Evolutionary conservation across 1,284 basidiomycete species (phyloP), one percentile per base, ranked within the genome.

Genomic region (Puccinia horiana): DNA sequence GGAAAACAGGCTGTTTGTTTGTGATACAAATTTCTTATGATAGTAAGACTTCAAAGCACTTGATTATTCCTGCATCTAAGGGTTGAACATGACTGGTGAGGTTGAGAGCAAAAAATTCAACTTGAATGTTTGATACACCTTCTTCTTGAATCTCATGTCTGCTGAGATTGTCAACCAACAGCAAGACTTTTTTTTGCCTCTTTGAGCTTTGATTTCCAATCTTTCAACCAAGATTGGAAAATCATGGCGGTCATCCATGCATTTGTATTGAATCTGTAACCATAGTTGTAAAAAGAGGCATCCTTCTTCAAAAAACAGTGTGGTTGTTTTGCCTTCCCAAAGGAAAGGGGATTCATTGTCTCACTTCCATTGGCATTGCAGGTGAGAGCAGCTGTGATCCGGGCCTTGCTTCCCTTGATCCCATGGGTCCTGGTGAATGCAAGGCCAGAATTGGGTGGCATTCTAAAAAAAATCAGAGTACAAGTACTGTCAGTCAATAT

Each of bases 51-150:
- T 82, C n/a, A 75, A 77, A 82, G 26, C 56, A 61, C 8, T 75
- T 61, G 54, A 83, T 83, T 32, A 83, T 80, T 20, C 82, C 82
- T 37, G 56, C 61, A 74, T 83, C 82, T 29, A 80, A 16, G 26
- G 82, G 76, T 61, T 83, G 82, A 20, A 73, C 76, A 69, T 83
- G 76, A 29, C 76, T 42, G n/a, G 82, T 83, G 54, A 83, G 63
- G 63, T 80, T 80, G 11, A 67, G 61, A 29, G 40, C 35, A 58
- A 83, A 74, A 56, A 83, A 83, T 58, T 63, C 82, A 37, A 83
- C 61, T 35, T 65, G 76, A 20, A 83, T 73, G 61, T 80, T 83
- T 32, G 76, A 76, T 40, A 83, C 61, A 42, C 54, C 47, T 1
- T 37, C 42, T 63, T 58, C 32, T 35, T 67, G 75, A 56, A 82